Evolutionary conservation across 2,329 filamentous ascomycete species (phyloP).

Genomic region (Diaporthe citrichinensis): DNA sequence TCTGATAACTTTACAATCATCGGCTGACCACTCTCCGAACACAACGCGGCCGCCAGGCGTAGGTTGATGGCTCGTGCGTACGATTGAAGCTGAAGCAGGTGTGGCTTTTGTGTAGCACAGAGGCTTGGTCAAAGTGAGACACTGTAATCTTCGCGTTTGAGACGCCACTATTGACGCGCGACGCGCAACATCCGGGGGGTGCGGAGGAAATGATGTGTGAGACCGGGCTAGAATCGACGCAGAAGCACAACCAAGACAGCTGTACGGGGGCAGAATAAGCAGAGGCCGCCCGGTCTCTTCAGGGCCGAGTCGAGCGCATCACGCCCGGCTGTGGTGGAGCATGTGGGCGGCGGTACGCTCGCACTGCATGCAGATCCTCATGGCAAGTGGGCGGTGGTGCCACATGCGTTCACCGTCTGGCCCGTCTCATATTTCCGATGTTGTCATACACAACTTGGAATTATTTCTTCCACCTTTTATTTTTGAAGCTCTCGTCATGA

Average conservation of each 20-base stretch:
- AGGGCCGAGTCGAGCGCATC: background rate
- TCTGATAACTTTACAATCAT: background rate
- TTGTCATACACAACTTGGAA: background rate
- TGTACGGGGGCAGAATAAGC: background rate
- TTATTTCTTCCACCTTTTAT: background rate
- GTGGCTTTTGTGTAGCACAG: background rate
- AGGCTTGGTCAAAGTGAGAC: background rate
- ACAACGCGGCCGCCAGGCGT: background rate
- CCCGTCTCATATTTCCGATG: background rate
- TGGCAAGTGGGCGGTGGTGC: constrained; percentile 16
- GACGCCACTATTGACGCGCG: background rate
- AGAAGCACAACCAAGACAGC: background rate
- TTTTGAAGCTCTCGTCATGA: background rate
- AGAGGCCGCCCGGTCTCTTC: background rate
- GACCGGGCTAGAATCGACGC: background rate
- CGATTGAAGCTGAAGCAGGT: background rate
- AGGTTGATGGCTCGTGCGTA: no score
- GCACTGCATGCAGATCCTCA: constrained; percentile 20
- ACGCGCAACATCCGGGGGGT: background rate
- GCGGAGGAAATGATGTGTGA: no score
- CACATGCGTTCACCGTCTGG: background rate
- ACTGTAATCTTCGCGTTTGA: background rate
- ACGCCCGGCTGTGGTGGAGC: background rate
- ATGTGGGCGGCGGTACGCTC: background rate
- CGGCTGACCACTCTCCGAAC: no score